A percentile compares a stretch with the other conserved stretches of the same genome.
Conservation (phyloP, 495 filamentous ascomycete genomes). For the Penicillium subrubescens region DNA sequence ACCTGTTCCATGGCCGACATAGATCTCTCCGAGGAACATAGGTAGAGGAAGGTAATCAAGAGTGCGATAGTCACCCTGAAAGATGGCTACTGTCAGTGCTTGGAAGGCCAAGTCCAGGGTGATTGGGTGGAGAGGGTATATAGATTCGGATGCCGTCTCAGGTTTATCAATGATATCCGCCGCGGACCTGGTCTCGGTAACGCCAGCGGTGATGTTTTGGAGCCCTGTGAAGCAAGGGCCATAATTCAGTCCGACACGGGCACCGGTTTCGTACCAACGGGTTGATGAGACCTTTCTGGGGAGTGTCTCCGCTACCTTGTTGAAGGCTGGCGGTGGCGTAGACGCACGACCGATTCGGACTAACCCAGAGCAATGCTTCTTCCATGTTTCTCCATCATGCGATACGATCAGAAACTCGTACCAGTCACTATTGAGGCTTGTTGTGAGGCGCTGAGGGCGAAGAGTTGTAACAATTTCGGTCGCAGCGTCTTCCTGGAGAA, state of each 20-base stretch:
- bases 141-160: neutral
- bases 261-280: constrained; percentile 40
- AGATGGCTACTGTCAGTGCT: neutral
- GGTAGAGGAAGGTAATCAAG: neutral
- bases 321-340: neutral
- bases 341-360: neutral
- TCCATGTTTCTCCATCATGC: constrained; percentile 31
- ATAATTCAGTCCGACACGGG: constrained; percentile 39
- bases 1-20: neutral
- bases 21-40: constrained; percentile 8
- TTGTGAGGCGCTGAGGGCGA: constrained; percentile 34
- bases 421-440: constrained; percentile 41
- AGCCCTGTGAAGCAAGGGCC: constrained; percentile 33
- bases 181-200: neutral
- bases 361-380: neutral
- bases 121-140: constrained; percentile 42
- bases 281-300: constrained; percentile 6
- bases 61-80: neutral
- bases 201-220: constrained; percentile 26
- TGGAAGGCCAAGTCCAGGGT: constrained; percentile 36
- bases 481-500: neutral
- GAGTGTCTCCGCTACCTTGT: neutral
- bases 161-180: neutral
- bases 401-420: constrained; percentile 50
- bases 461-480: constrained; percentile 42